phyloP scores from a whole-genome alignment of 129 eudicot species.

The Centaurea solstitialis region DNA sequence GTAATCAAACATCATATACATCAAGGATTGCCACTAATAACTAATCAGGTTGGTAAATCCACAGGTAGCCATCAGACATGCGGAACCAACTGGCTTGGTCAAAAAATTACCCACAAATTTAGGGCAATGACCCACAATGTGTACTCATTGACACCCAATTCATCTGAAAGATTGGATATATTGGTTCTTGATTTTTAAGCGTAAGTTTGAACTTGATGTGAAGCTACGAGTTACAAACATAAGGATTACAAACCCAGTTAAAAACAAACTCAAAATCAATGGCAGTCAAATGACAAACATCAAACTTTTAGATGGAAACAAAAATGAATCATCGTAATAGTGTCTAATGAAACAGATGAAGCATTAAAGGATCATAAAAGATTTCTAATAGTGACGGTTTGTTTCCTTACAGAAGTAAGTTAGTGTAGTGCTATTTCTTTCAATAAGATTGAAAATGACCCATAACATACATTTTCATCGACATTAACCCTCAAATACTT shows the following conservation, averaged over 20 bases:
- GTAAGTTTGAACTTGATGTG: neutral
- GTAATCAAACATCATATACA: neutral
- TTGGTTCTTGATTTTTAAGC: neutral
- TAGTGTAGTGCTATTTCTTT: neutral
- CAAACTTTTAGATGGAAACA: neutral
- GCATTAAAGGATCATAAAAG: neutral
- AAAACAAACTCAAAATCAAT: neutral
- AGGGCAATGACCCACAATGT: neutral
- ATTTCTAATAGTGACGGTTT: neutral
- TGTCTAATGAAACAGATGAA: constrained; percentile 17
- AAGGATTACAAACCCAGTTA: neutral
- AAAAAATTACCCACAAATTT: constrained; percentile 6
- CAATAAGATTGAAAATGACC: neutral
- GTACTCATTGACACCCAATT: neutral
- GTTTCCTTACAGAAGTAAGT: neutral
- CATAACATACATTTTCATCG: neutral
- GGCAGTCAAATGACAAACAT: neutral
- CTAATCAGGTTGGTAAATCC: neutral
- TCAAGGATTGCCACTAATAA: neutral
- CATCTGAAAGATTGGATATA: neutral
- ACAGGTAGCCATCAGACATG: neutral
- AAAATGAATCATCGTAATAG: neutral
- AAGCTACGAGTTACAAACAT: neutral
- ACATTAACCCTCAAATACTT: neutral
- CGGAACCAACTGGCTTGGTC: neutral